These are phyloP conservation scores for Leccinum pellstonianum DNA, from an alignment of 768 basidiomycete species.

Conservation along the genomic window DNA sequence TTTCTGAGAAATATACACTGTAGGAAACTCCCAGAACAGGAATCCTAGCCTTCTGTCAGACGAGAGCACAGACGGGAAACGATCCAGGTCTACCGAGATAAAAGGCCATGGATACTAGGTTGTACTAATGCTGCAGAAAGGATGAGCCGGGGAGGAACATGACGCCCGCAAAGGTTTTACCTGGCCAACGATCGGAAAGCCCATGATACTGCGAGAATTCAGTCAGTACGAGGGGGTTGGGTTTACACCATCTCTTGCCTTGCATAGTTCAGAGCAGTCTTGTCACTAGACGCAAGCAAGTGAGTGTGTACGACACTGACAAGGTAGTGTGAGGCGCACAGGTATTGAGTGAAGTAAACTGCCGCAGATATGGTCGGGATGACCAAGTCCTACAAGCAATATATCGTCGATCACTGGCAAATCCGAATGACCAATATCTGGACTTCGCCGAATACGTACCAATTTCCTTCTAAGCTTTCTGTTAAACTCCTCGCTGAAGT, in stretches of 20 bases:
- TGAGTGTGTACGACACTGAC: not conserved
- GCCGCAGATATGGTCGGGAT: slow-evolving; percentile 59
- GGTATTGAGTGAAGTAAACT: slow-evolving; percentile 67
- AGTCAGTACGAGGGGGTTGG: not conserved
- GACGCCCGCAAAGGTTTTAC: slow-evolving; percentile 29
- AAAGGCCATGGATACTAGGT: slow-evolving; percentile 62
- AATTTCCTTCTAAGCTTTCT: slow-evolving; percentile 54
- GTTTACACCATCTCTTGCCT: slow-evolving; percentile 38
- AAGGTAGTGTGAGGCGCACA: slow-evolving; percentile 39
- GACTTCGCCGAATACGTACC: slow-evolving; percentile 33
- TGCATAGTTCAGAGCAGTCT: slow-evolving; percentile 71
- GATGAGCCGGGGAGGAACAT: slow-evolving; percentile 1
- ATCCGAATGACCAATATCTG: not conserved
- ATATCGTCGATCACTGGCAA: not conserved
- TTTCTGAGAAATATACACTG: slow-evolving; percentile 64
- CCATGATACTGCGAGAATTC: slow-evolving; percentile 51
- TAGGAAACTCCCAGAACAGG: slow-evolving; percentile 63
- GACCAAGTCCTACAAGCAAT: slow-evolving; percentile 41
- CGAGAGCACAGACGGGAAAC: not conserved
- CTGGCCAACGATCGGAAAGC: slow-evolving; percentile 62
- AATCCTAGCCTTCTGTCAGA: slow-evolving; percentile 39
- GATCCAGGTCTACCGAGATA: slow-evolving; percentile 47
- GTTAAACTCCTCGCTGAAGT: slow-evolving; percentile 65
- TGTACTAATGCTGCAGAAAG: slow-evolving; percentile 48
- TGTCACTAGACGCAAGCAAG: slow-evolving; percentile 45